Evolutionary conservation across 108 stramenopile genomes (phyloP), one percentile per base, ranked within the genome.

Genomic region (Parmales sp.): DNA sequence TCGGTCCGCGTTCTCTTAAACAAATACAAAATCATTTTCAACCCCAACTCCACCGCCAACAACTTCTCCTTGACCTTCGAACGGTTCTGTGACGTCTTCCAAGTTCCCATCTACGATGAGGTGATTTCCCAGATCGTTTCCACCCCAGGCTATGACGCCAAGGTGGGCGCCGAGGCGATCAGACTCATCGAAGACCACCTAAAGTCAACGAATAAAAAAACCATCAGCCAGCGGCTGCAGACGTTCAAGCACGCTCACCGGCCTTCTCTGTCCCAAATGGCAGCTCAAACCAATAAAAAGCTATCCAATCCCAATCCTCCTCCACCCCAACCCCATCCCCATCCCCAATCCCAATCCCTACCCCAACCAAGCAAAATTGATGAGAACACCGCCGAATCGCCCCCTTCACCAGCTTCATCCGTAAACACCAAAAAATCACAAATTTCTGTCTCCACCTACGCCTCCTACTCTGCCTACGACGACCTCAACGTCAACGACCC

Each of bases 31-130:
- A 4, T 34, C 26, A 23, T 48, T 23, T n/a, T n/a, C 4, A 60
- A 60, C 26, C 18, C 54, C 26, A 20, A 13, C 26, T 13, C 36
- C 2, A 4, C 4, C 28, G 54, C 54, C 28, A 23, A 60, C 54
- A 60, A 60, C 54, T 60, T 60, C 31, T 28, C 31, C 54, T 34
- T 60, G 5, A 60, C 54, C 54, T 60, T 60, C 31, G 13, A 11
- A 28, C 26, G 31, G n/a, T 60, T 60, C 54, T 60, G 54, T 16
- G 54, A 60, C 54, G 36, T 60, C 26, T 60, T 60, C 26, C 26
- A 60, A 16, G 54, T 60, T 5, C 54, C 54, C 54, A 28, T 60
- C 4, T 60, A 60, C 54, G 54, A 60, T 16, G 31, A 28, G 5
- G 28, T 29, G 7, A 28, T 60, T 1, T 13, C 31, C 2, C 3